These are phyloP conservation scores for Alliaria petiolata DNA, from an alignment of 345 rosid species.

Conservation along the genomic window DNA sequence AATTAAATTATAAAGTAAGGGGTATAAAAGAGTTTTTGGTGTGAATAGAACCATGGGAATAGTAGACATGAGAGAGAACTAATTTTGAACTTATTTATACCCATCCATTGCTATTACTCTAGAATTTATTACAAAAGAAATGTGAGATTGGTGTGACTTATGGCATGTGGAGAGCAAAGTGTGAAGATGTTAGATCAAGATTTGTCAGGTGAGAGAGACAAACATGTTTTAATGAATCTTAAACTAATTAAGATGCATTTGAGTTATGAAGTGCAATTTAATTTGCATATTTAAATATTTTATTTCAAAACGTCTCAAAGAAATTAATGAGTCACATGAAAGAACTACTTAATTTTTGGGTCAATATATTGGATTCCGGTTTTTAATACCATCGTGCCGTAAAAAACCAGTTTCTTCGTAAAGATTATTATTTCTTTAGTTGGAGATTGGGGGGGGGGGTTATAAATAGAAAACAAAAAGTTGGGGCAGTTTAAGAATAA, in stretches of 20 bases:
- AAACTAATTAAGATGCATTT: slow-evolving; percentile 13
- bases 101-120: no score
- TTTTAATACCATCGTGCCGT: slow-evolving; percentile 26
- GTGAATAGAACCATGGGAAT: no score
- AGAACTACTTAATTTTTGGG: neutral
- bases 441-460: slow-evolving; percentile 2
- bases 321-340: slow-evolving; percentile 26
- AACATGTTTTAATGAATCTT: slow-evolving; percentile 31
- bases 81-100: no score
- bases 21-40: no score
- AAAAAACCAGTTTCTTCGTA: slow-evolving; percentile 18
- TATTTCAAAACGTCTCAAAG: neutral
- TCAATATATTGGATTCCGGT: slow-evolving; percentile 20
- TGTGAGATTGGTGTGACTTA: neutral
- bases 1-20: no score
- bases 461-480: slow-evolving; percentile 7
- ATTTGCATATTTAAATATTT: neutral
- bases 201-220: slow-evolving; percentile 27
- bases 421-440: neutral
- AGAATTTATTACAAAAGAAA: neutral
- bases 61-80: no score
- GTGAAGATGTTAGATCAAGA: slow-evolving; percentile 10
- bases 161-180: slow-evolving; percentile 15
- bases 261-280: neutral
- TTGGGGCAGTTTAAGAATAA: slow-evolving; percentile 27